These are phyloP conservation scores for Cyberlindnera americana DNA, from an alignment of 805 yeast species.

Conservation along the genomic window DNA sequence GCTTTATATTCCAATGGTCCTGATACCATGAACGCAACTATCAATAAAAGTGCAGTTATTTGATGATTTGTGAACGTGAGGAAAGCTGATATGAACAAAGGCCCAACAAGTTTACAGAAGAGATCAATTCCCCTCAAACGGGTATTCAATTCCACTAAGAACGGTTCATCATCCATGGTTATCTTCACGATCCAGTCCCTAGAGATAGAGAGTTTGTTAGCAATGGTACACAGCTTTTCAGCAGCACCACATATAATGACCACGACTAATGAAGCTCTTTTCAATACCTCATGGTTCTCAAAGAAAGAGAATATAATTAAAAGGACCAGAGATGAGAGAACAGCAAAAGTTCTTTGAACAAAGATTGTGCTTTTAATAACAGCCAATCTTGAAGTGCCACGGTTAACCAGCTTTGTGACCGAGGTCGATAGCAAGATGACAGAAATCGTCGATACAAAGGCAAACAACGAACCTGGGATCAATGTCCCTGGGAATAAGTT, in stretches of 20 bases:
- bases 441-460: constrained; percentile 29
- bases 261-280: constrained; percentile 16
- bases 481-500: constrained; percentile 33
- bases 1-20: constrained; percentile 32
- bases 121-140: constrained; percentile 37
- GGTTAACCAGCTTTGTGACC: constrained; percentile 31
- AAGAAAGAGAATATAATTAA: constrained; percentile 15
- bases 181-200: constrained; percentile 41
- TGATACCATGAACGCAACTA: constrained; percentile 29
- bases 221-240: constrained; percentile 32
- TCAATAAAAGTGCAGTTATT: constrained; percentile 28
- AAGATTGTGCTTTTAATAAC: constrained; percentile 33
- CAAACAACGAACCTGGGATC: constrained; percentile 34
- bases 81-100: constrained; percentile 33
- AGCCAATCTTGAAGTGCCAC: constrained; percentile 27
- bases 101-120: constrained; percentile 36
- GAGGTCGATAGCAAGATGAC: constrained; percentile 28
- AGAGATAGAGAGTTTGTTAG: constrained; percentile 36
- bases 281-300: constrained; percentile 6
- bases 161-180: constrained; percentile 24
- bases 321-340: constrained; percentile 11
- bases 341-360: constrained; percentile 23
- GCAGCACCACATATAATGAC: constrained; percentile 31
- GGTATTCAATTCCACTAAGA: constrained; percentile 30
- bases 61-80: constrained; percentile 23